Conservation (phyloP, 176 grass and related monocot genomes). For the Hordeum marinum region DNA sequence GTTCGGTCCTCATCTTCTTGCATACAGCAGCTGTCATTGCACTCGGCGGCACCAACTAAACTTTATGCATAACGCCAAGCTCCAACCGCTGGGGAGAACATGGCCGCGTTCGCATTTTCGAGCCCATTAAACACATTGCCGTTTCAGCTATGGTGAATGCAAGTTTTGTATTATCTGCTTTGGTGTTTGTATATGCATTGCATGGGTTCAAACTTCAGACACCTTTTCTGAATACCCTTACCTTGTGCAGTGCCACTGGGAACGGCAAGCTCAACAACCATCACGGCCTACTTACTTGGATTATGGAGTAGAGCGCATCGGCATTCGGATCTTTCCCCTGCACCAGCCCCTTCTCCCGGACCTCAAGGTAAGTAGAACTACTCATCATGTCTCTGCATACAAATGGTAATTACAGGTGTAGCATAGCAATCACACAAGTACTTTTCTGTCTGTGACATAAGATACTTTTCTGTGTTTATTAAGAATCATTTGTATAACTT, state of each 20-base stretch:
- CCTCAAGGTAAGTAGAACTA: slow-evolving; percentile 42
- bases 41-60: not conserved
- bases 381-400: not conserved
- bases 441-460: not conserved
- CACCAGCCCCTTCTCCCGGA: slow-evolving; percentile 40
- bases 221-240: not conserved
- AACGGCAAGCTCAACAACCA: slow-evolving; percentile 43
- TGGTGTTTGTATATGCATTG: slow-evolving; percentile 1
- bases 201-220: not conserved
- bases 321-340: slow-evolving; percentile 26
- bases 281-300: slow-evolving; percentile 29
- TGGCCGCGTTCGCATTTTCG: not conserved
- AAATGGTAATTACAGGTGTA: not conserved
- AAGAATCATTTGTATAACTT: not conserved
- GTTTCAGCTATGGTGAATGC: not conserved
- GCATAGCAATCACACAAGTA: not conserved
- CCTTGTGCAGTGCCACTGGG: slow-evolving; percentile 26
- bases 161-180: not conserved
- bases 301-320: slow-evolving; percentile 33
- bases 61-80: not conserved
- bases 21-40: not conserved
- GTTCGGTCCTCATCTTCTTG: not conserved
- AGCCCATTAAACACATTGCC: not conserved
- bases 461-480: not conserved
- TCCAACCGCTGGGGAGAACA: not conserved